These are phyloP conservation scores for Arachis hypogaea DNA, from an alignment of 306 rosid genomes.

Conservation along the genomic window DNA sequence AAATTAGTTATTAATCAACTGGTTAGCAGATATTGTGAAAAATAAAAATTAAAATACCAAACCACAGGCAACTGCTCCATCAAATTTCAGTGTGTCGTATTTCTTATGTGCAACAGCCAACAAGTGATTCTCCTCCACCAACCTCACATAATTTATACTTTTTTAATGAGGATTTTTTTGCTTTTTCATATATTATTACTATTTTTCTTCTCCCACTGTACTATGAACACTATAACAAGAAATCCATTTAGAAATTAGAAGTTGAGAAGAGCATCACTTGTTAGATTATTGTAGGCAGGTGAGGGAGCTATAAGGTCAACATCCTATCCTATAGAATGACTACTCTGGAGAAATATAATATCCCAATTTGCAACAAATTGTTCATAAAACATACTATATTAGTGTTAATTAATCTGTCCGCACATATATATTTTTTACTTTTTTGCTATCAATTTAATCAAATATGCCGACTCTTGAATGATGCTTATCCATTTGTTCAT, in stretches of 20 bases:
- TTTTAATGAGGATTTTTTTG: neutral
- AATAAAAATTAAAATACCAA: conserved; percentile 3
- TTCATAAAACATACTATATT: conserved; percentile 27
- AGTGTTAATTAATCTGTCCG: conserved; percentile 10
- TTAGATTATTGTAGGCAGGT: conserved; percentile 5
- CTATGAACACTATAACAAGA: conserved; percentile 3
- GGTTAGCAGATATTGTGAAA: no score
- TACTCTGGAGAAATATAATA: conserved; percentile 5
- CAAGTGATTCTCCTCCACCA: conserved; percentile 21
- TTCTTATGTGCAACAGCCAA: conserved; percentile 1
- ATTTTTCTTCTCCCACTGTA: neutral
- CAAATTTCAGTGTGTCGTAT: conserved; percentile 21
- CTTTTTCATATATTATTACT: neutral
- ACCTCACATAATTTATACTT: neutral
- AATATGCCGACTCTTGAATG: conserved; percentile 37
- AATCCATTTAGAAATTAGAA: neutral
- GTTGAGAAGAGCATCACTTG: neutral
- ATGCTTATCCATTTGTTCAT: conserved; percentile 37
- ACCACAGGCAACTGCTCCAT: conserved; percentile 45
- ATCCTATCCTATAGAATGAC: conserved; percentile 19
- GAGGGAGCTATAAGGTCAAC: conserved; percentile 12
- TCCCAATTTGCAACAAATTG: conserved; percentile 29
- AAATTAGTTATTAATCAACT: no score
- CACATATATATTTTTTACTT: neutral
- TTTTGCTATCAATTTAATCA: conserved; percentile 2